Base-by-base conservation (phyloP, 257 asterid species). In the Datura wrightii region DNA sequence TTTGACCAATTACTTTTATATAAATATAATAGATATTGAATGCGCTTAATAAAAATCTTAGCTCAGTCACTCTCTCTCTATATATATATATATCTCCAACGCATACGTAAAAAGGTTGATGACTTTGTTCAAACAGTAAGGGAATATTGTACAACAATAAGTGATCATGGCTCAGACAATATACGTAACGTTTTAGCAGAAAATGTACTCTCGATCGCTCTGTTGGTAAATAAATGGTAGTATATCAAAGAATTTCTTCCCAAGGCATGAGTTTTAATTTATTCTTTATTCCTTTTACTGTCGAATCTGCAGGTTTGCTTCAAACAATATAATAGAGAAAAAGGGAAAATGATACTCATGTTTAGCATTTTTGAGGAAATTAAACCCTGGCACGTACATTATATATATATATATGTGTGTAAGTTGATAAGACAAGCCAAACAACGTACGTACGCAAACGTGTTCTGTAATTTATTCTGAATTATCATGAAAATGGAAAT, bases 401-500 rank as follows among this genome's bases (percentile, higher is more conserved):
- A 24, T 24, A 24, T 24, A 24, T 24, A 24, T 24, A 24, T 24
- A 24, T 24, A 24, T 24, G 31, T 24, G 31, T 24, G 0, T 42
- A 6, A 18, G 10, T 84, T 66, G 85, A 82, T 63, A 66, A 31
- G 84, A 76, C 80, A 0, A 54, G 65, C 1, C 65, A 85, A 81
- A 55, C 13, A 76, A 63, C 19, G 53, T 24, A 60, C 0, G 31
- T 24, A 24, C 31, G 42, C 60, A 24, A 42, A 37, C 85, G 60
- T 60, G 39, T 72, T 5, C 50, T 53, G 39, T 85, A 66, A 66
- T 48, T 62, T 82, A 44, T 63, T 70, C n/a, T 56, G 74, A 67
- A 85, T 19, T 39, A 69, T 79, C 84, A 37, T 53, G 67, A 56
- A 84, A 80, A 79, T 7, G 53, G 62, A 69, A 79, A 83, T 83